Evolutionary conservation across 2,329 filamentous ascomycete genomes (phyloP), one percentile per base, ranked within the genome.

Genomic region (Colletotrichum echinochloae): DNA sequence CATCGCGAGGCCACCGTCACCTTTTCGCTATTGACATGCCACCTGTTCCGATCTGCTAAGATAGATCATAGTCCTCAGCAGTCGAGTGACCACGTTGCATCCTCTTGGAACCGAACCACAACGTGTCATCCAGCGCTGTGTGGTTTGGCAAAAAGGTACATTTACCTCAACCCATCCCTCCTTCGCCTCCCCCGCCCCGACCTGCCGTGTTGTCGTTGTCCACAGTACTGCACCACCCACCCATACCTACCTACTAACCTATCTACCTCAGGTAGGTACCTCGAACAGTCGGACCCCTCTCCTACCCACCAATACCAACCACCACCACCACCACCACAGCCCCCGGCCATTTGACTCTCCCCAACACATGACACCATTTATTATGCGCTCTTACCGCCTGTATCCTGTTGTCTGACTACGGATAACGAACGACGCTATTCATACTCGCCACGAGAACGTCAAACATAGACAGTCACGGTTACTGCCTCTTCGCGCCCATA

Each of bases 301-400:
- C 30, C 66, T 65, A n/a, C 54, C 63, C 66, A 69, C 61, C 63
- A 55, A 55, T 55, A 55, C 52, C 30, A 55, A 54, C 49, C 41
- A 26, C 46, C 46, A 37, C 9, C 46, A 33, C 60, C 56, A 52
- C 60, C 20, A 23, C 35, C 55, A n/a, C n/a, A n/a, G 28, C 57
- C 41, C 59, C 44, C 44, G 35, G 41, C 46, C 57, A 28, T 54
- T 54, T 49, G 59, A 48, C 35, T n/a, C 55, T 65, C 49, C 57
- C 41, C 35, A 59, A 48, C 64, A 48, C 55, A 55, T 49, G 46
- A 70, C 64, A 30, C 68, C 68, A 71, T 71, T 71, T 71, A 62
- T 62, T 61, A 54, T 71, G 64, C 68, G 59, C 68, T 55, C 59
- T 54, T 57, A 63, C 68, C 68, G 68, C 68, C 52, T 55, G 61